Percentiles rank a stretch among this genome's conserved stretches.
Conservation (phyloP, 306 rosid species). For the Herpetospermum pedunculosum region DNA sequence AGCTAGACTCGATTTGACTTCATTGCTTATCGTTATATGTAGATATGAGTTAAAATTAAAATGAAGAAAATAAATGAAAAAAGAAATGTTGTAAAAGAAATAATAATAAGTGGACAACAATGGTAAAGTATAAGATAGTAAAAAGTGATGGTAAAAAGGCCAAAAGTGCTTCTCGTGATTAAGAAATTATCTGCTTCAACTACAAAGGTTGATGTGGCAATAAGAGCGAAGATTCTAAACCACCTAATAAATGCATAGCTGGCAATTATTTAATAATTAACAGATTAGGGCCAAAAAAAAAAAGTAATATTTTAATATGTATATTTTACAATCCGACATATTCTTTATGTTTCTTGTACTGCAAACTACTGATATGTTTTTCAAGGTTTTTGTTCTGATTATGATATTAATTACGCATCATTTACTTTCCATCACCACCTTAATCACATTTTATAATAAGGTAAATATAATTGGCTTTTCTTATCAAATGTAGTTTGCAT, state of each 20-base stretch:
- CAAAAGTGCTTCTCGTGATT: neutral
- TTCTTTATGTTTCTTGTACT: constrained; percentile 10
- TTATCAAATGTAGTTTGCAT: neutral
- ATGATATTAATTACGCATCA: neutral
- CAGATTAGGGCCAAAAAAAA: neutral
- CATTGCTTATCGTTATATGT: too few relatives aligned
- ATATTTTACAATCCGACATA: constrained; percentile 4
- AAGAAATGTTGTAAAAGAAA: too few relatives aligned
- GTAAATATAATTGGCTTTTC: neutral
- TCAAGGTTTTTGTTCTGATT: neutral
- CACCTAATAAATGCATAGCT: neutral
- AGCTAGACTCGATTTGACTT: too few relatives aligned
- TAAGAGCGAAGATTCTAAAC: neutral
- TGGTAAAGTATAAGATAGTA: neutral
- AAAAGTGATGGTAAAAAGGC: neutral
- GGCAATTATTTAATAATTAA: constrained; percentile 2
- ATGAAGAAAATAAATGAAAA: neutral
- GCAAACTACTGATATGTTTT: constrained; percentile 7
- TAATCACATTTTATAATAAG: neutral
- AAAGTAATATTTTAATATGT: neutral
- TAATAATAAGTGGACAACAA: neutral
- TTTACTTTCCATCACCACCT: neutral
- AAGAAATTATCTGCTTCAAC: neutral
- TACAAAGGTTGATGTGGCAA: neutral
- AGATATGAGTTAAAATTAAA: neutral